phyloP scores from a whole-genome alignment of 768 basidiomycete genomes.

The Lactifluus subvellereus region DNA sequence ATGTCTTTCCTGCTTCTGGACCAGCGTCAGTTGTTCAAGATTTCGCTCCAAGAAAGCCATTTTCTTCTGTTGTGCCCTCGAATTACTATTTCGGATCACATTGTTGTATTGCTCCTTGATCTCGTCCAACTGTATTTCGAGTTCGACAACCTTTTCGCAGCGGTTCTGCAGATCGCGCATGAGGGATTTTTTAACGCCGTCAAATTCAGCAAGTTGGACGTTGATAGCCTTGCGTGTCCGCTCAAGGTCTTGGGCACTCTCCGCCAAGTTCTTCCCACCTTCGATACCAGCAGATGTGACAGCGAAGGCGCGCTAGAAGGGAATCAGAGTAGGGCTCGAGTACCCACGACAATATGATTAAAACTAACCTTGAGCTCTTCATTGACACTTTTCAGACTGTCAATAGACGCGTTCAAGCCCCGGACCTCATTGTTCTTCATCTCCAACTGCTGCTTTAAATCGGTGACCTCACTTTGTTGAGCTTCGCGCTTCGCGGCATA shows the following conservation, averaged over 20 bases:
- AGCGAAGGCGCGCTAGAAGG: slow-evolving; percentile 85
- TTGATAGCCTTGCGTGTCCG: slow-evolving; percentile 94
- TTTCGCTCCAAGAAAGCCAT: slow-evolving; percentile 98
- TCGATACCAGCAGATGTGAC: slow-evolving; percentile 96
- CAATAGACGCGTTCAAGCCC: slow-evolving; percentile 76
- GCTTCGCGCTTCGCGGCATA: slow-evolving; percentile 91
- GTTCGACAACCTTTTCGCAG: slow-evolving; percentile 99
- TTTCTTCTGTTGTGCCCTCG: slow-evolving; percentile 98
- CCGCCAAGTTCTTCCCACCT: slow-evolving; percentile 93
- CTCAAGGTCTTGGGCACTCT: slow-evolving; percentile 96
- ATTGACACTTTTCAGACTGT: slow-evolving; percentile 91
- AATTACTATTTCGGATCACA: slow-evolving; percentile 96
- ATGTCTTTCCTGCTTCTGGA: slow-evolving; percentile 85
- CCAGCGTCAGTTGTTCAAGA: slow-evolving; percentile 87
- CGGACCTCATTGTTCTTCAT: slow-evolving; percentile 77
- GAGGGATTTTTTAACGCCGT: slow-evolving; percentile 96
- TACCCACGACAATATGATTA: not conserved
- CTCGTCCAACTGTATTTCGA: slow-evolving; percentile 98
- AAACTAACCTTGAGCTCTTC: slow-evolving; percentile 88
- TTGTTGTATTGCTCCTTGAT: slow-evolving; percentile 99
- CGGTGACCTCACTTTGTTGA: slow-evolving; percentile 73
- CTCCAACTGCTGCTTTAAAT: slow-evolving; percentile 89
- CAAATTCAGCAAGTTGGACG: slow-evolving; percentile 97
- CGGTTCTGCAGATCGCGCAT: slow-evolving; percentile 99
- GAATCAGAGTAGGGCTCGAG: slow-evolving; percentile 18